phyloP scores from a whole-genome alignment of 176 grass and related monocot genomes.

The Triticum turgidum region DNA sequence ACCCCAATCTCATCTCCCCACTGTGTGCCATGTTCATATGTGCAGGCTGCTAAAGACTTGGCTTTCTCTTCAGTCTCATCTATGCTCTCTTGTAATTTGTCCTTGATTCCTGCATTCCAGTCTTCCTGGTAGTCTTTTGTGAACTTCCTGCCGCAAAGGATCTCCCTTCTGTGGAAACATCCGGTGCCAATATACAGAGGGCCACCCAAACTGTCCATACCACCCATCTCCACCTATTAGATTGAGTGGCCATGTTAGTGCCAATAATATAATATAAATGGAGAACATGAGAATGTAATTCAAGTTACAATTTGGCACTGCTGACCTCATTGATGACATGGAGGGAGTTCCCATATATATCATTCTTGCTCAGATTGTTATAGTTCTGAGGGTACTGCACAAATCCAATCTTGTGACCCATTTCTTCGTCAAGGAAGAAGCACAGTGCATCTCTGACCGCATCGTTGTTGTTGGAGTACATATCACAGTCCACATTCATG shows the following conservation, averaged over 20 bases:
- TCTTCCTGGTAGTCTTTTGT: conserved; percentile 55
- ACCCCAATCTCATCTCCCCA: conserved; percentile 75
- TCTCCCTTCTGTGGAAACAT: conserved; percentile 80
- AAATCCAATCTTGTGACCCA: conserved; percentile 63
- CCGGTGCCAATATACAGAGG: conserved; percentile 61
- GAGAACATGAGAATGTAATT: conserved; percentile 2
- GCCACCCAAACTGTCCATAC: conserved; percentile 59
- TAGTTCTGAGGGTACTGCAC: conserved; percentile 75
- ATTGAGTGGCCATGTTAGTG: conserved; percentile 29
- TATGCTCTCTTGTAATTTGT: not conserved
- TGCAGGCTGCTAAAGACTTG: conserved; percentile 45
- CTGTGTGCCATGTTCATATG: conserved; percentile 57
- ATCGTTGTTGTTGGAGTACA: conserved; percentile 83
- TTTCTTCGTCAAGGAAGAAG: conserved; percentile 85
- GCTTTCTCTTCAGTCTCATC: conserved; percentile 48
- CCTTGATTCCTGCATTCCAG: conserved; percentile 40
- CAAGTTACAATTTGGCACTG: not conserved
- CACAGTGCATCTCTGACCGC: conserved; percentile 61
- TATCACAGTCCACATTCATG: conserved; percentile 87
- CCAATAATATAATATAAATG: not conserved
- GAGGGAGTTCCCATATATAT: conserved; percentile 67
- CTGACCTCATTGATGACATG: conserved; percentile 40
- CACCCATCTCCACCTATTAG: conserved; percentile 51
- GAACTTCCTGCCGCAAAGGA: conserved; percentile 57
- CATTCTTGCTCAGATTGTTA: conserved; percentile 70